Evolutionary conservation across 176 grass and related monocot genomes (phyloP), one percentile per base, ranked within the genome.

Genomic region (Calamus simplicifolius): DNA sequence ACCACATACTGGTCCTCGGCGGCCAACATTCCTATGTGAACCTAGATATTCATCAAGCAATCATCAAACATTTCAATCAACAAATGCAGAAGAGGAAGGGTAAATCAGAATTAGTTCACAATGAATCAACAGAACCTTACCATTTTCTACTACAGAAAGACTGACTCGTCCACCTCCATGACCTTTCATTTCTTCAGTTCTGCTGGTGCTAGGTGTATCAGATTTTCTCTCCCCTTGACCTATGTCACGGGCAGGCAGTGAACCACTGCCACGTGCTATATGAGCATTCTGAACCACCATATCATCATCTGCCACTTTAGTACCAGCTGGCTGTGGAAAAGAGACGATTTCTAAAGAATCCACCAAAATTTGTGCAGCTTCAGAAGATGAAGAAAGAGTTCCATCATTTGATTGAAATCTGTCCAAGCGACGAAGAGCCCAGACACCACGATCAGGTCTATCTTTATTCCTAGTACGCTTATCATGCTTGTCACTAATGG

Each of bases 1-100:
- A 62, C 66, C 81, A 53, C 94, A 72, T 49, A 75, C 72, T 43
- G 78, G 59, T 66, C 84, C 85, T 67, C 81, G 87, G 51, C 79
- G 88, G 58, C 83, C 91, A 48, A 66, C 38, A 62, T 81, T 84
- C 76, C 79, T 89, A 79, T 98, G 85, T 26, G 50, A 63, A 25
- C 88, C 94, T 98, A 61, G 29, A 76, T 62, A 50, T 25, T 73
- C 73, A 70, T 17, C 16, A 51, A 57, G 59, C 5, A 62, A 17
- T 31, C 19, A 48, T 62, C 49, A 55, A 48, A 64, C 50, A 7
- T 19, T 5, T 10, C 12, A 10, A 43, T 10, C 35, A 60, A 18
- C 17, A 69, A 64, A 25, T 17, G 25, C 48, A 72, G 19, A 58
- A 52, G 28, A 59, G 38, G 57, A 50, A n/a, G 26, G 2, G 57